Conservation (phyloP, 225 moss, liverwort and hornwort genomes). For the Sphagnum tenellum region DNA sequence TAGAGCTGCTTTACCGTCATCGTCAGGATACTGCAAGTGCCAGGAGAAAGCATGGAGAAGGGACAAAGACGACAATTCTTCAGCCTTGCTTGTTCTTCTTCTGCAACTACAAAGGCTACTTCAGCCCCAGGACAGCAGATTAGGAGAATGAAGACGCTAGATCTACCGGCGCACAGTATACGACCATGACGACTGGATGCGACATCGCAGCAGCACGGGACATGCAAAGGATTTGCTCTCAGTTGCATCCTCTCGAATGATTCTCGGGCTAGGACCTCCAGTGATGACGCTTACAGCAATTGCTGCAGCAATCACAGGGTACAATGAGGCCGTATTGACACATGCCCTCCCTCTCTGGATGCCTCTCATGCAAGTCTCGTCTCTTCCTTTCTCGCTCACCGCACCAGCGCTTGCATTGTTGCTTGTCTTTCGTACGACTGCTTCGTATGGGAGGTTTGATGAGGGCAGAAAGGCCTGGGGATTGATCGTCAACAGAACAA, state of each 20-base stretch:
- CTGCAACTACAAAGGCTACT: slow-evolving; percentile 21
- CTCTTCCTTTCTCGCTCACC: slow-evolving; percentile 53
- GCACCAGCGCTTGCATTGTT: slow-evolving; percentile 55
- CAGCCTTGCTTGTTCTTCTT: slow-evolving; percentile 10
- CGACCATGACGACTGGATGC: slow-evolving; percentile 61
- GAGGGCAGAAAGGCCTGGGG: slow-evolving; percentile 70
- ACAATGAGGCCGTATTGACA: slow-evolving; percentile 36
- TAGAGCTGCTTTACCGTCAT: background rate
- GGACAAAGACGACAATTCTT: too few species aligned
- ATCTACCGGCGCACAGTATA: slow-evolving; percentile 52
- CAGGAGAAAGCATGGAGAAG: slow-evolving; percentile 12
- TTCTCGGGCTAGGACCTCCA: slow-evolving; percentile 39
- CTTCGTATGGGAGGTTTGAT: slow-evolving; percentile 61
- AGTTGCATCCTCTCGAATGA: slow-evolving; percentile 46
- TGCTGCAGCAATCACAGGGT: slow-evolving; percentile 31
- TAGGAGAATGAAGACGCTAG: slow-evolving; percentile 42
- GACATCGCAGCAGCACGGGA: slow-evolving; percentile 67
- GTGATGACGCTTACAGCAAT: slow-evolving; percentile 39
- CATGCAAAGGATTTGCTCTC: slow-evolving; percentile 50
- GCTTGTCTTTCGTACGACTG: slow-evolving; percentile 68
- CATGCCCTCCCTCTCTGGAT: slow-evolving; percentile 38
- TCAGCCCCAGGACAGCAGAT: slow-evolving; percentile 24
- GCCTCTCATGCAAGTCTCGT: slow-evolving; percentile 51
- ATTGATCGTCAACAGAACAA: slow-evolving; percentile 35
- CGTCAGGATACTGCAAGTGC: slow-evolving; percentile 4